Percentiles rank a stretch among this genome's conserved stretches.
Evolutionary conservation across 305 asterid genomes (phyloP).

Genomic region (Solanum hybrid): DNA sequence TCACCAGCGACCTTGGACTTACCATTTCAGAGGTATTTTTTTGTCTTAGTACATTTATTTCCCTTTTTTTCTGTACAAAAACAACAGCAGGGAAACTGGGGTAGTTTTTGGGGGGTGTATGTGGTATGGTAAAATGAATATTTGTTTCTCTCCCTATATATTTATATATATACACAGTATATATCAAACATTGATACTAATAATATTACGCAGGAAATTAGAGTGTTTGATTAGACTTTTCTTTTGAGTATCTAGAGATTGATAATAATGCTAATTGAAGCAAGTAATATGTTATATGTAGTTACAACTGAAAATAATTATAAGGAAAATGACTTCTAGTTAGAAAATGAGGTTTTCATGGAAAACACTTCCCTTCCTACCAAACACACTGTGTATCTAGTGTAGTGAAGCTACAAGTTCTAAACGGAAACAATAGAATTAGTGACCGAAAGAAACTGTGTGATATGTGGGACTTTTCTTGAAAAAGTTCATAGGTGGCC

Average conservation of each 20-base stretch:
- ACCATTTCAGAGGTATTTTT: too few relatives aligned
- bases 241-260: not conserved
- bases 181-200: not conserved
- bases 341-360: not conserved
- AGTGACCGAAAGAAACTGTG: not conserved
- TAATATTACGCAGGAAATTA: not conserved
- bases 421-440: not conserved
- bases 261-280: not conserved
- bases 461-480: not conserved
- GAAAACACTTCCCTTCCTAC: not conserved
- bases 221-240: not conserved
- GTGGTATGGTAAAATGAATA: too few relatives aligned
- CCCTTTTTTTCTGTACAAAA: too few relatives aligned
- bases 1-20: too few relatives aligned
- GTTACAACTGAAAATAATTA: not conserved
- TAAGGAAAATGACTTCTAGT: not conserved
- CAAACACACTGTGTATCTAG: not conserved
- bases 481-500: not conserved
- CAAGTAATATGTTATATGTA: not conserved
- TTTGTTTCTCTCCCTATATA: too few relatives aligned
- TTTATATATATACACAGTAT: too few relatives aligned
- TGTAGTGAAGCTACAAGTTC: not conserved
- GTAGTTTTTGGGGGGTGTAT: too few relatives aligned
- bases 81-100: too few relatives aligned
- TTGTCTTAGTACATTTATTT: too few relatives aligned